These are phyloP conservation scores for Suhomyces yuchorum DNA, from an alignment of 1,139 yeast genomes.

Conservation along the genomic window DNA sequence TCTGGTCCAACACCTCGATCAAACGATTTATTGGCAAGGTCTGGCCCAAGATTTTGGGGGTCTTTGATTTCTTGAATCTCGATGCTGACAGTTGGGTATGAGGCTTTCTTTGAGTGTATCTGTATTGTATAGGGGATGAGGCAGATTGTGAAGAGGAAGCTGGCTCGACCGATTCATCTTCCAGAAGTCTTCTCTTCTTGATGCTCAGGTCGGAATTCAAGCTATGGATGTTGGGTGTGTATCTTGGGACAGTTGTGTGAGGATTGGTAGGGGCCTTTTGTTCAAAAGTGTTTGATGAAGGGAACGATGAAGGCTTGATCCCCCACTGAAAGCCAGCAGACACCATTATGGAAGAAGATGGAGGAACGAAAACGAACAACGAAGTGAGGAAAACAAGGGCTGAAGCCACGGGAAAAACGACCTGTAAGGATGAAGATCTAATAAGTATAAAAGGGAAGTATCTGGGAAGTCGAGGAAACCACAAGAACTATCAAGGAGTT, in stretches of 20 bases:
- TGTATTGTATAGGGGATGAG: constrained; percentile 8
- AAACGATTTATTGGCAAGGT: constrained; percentile 60
- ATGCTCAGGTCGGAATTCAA: background rate
- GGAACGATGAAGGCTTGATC: constrained; percentile 16
- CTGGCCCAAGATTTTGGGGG: constrained; percentile 52
- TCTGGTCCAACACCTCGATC: constrained; percentile 66
- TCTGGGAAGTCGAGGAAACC: background rate
- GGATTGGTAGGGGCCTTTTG: background rate
- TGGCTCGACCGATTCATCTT: constrained; percentile 15
- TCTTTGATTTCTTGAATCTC: constrained; percentile 34
- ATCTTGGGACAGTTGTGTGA: constrained; percentile 18
- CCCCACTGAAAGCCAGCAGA: constrained; percentile 44
- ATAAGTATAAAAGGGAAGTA: background rate
- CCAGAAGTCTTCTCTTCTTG: constrained; percentile 22
- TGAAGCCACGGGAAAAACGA: background rate
- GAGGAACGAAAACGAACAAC: background rate
- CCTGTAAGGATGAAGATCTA: background rate
- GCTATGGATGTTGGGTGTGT: constrained; percentile 17
- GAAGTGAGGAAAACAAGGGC: background rate
- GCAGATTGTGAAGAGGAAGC: constrained; percentile 5
- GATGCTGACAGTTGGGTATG: constrained; percentile 4
- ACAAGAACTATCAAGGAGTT: background rate
- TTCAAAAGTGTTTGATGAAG: constrained; percentile 2
- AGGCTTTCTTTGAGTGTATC: constrained; percentile 11
- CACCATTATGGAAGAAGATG: constrained; percentile 20